A percentile compares a stretch with the other conserved stretches of the same genome.
Evolutionary conservation across 805 yeast species (phyloP).

Genomic region (Candida tallmaniae): DNA sequence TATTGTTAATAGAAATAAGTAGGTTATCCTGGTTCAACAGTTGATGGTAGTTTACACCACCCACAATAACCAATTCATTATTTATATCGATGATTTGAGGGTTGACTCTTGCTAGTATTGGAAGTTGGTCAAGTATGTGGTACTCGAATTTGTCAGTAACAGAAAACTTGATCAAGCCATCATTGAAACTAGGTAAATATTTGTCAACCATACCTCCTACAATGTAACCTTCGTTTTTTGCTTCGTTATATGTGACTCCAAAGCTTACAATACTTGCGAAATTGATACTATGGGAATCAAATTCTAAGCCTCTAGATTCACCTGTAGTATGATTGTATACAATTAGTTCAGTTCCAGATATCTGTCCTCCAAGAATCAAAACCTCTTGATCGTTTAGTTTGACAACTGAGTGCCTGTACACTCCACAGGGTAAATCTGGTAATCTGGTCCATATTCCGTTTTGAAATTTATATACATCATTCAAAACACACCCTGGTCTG

Average conservation of each 20-base stretch:
- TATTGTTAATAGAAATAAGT: conserved; percentile 2
- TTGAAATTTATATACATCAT: conserved; percentile 24
- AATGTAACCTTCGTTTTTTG: conserved; percentile 32
- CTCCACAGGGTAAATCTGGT: conserved; percentile 36
- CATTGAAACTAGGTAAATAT: conserved; percentile 26
- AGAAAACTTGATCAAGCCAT: conserved; percentile 31
- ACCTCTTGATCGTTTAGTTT: conserved; percentile 21
- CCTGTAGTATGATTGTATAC: conserved; percentile 15
- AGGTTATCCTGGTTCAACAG: conserved; percentile 8
- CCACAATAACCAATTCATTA: conserved; percentile 34
- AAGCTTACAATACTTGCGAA: conserved; percentile 29
- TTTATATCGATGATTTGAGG: conserved; percentile 17
- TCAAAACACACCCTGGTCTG: conserved; percentile 47
- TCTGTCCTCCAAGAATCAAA: conserved; percentile 50
- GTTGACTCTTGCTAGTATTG: conserved; percentile 31
- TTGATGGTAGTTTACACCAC: conserved; percentile 12
- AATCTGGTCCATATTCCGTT: conserved; percentile 36
- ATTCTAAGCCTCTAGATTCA: conserved; percentile 11
- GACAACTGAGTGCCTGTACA: conserved; percentile 50
- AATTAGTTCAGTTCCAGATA: conserved; percentile 10
- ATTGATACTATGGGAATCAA: conserved; percentile 2
- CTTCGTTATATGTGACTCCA: conserved; percentile 26
- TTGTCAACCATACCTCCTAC: conserved; percentile 44
- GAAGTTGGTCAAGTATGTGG: conserved; percentile 17
- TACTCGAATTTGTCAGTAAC: conserved; percentile 15